These are phyloP conservation scores for Talaromyces marneffei DNA, from an alignment of 2,329 filamentous ascomycete species.

Conservation along the genomic window DNA sequence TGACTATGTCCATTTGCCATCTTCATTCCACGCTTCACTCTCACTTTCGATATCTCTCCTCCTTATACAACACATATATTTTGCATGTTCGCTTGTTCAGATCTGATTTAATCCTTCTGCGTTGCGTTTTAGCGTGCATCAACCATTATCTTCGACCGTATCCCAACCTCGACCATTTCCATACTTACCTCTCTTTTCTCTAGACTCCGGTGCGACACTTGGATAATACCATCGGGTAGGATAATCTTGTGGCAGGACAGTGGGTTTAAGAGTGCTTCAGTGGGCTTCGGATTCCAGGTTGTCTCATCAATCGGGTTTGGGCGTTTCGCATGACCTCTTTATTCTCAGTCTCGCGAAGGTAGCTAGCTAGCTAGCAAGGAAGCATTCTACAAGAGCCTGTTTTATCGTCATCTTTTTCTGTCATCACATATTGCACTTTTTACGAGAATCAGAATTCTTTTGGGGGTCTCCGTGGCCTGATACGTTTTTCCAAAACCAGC, in stretches of 20 bases:
- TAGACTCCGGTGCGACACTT: background rate
- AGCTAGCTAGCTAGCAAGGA: conserved; percentile 34
- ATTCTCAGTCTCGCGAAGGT: conserved; percentile 36
- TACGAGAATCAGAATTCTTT: conserved; percentile 21
- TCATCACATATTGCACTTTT: conserved; percentile 16
- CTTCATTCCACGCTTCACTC: background rate
- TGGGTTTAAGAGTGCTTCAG: conserved; percentile 2
- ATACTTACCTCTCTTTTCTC: background rate
- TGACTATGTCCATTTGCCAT: background rate
- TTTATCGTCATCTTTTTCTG: conserved; percentile 27
- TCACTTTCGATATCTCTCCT: background rate
- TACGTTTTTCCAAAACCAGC: conserved; percentile 4
- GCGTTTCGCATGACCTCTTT: conserved; percentile 31
- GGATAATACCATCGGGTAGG: background rate
- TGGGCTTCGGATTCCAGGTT: conserved; percentile 20
- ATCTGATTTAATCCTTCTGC: background rate
- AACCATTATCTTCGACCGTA: background rate
- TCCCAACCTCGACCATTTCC: background rate
- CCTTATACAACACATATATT: background rate
- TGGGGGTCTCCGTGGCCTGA: conserved; percentile 9
- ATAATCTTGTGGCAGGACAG: background rate
- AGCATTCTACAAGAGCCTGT: conserved; percentile 40
- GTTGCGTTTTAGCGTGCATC: conserved; percentile 2
- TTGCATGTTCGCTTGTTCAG: background rate
- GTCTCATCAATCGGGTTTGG: conserved; percentile 22